Conservation (phyloP, 805 yeast genomes). For the Yarrowia sp. region DNA sequence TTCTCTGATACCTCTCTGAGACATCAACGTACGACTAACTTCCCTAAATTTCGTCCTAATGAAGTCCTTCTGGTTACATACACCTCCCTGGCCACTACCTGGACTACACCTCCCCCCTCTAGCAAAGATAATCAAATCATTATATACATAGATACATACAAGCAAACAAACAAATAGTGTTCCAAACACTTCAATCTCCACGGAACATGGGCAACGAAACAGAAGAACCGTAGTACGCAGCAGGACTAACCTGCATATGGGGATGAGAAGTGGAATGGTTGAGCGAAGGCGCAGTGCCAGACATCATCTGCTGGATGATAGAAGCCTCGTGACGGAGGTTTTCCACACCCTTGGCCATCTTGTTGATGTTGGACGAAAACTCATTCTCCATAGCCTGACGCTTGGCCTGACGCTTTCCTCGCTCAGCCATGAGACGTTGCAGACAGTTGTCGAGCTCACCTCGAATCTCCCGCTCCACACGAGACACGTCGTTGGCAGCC, state of each 20-base stretch:
- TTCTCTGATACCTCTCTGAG: too few relatives aligned
- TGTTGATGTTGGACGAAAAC: slow-evolving; percentile 37
- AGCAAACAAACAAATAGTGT: slow-evolving; percentile 6
- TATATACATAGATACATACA: slow-evolving; percentile 15
- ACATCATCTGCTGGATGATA: slow-evolving; percentile 21
- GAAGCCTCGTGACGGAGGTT: slow-evolving; percentile 30
- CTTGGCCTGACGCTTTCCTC: slow-evolving; percentile 35
- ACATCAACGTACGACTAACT: too few relatives aligned
- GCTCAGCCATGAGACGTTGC: slow-evolving; percentile 31
- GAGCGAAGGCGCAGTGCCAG: not conserved
- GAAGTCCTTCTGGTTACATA: too few relatives aligned
- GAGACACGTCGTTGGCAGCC: slow-evolving; percentile 32
- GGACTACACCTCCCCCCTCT: not conserved
- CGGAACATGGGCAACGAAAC: slow-evolving; percentile 4
- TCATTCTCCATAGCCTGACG: slow-evolving; percentile 36
- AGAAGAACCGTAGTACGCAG: not conserved
- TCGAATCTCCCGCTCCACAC: slow-evolving; percentile 33
- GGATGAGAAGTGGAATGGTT: slow-evolving; percentile 19
- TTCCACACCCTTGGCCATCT: slow-evolving; percentile 37
- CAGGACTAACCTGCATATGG: not conserved
- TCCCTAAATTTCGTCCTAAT: too few relatives aligned
- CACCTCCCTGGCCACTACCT: too few relatives aligned
- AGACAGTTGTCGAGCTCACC: slow-evolving; percentile 31
- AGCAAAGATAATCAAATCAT: not conserved
- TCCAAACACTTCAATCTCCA: not conserved